Evolutionary conservation across 1,139 yeast species (phyloP), one percentile per base, ranked within the genome.

Genomic region (Candida labiduridarum): DNA sequence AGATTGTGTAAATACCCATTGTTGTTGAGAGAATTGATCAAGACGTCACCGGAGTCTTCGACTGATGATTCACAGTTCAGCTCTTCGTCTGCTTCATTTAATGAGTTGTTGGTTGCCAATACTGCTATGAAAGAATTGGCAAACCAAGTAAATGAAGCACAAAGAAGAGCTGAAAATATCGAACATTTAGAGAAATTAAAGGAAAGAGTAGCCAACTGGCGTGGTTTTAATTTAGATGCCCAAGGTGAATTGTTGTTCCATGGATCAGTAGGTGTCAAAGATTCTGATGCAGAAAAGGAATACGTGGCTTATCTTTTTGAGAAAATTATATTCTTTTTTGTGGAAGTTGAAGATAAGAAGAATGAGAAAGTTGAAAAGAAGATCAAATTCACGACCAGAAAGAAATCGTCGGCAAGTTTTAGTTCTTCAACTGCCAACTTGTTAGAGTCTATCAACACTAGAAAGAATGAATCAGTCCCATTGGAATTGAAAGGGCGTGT

Each of bases 1-100:
- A 81, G 99, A 59, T 78, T 94, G 30, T 90, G 97, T 74, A 90
- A 92, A 67, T 94, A 94, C 66, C 99, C 99, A 2, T 71, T 95
- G 46, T 74, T 94, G 45, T 70, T 94, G 52, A 83, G 82, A 56
- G 96, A 90, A 62, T 76, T 95, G 52, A 67, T 89, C 44, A 91
- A 91, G 63, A 66, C 76, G 45, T 81, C 92, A 1, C 65, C 70
- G 2, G 70, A 65, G 35, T 40, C 56, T 8, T 47, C 52, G 11
- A 73, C 70, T 2, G 34, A 44, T 5, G 34, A 36, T 12, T 11
- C 41, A 11, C 56, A 62, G 14, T 48, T 56, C 6, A 48, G 48
- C 10, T 58, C 72, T 8, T 65, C 74, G 4, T 76, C 80, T 65
- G 82, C 87, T 4, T 79, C 82, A 53, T 84, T 82, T 58, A 82